A percentile compares a stretch with the other conserved stretches of the same genome.
These are phyloP conservation scores for Metroxylon sagu DNA, from an alignment of 176 grass and related monocot genomes.

Conservation along the genomic window DNA sequence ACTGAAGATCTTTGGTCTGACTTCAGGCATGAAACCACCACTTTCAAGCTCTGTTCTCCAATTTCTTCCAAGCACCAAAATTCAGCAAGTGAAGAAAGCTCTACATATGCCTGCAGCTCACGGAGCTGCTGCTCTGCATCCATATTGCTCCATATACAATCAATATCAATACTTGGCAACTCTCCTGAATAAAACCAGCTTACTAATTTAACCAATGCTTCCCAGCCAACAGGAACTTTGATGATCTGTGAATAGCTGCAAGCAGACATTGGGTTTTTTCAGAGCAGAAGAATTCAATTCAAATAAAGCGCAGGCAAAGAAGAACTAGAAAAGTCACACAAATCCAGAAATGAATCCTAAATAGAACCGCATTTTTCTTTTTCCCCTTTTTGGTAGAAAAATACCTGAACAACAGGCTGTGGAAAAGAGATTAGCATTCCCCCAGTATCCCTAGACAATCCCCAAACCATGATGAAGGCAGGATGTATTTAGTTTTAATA, in stretches of 20 bases:
- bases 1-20: slow-evolving; percentile 25
- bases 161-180: slow-evolving; percentile 12
- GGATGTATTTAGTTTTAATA: too few relatives aligned
- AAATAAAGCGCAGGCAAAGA: neutral
- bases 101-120: slow-evolving; percentile 39
- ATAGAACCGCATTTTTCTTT: too few relatives aligned
- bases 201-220: slow-evolving; percentile 50
- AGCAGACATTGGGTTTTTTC: neutral
- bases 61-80: slow-evolving; percentile 73
- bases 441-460: too few relatives aligned
- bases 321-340: too few relatives aligned
- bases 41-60: slow-evolving; percentile 39
- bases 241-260: slow-evolving; percentile 59
- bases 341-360: too few relatives aligned
- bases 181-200: slow-evolving; percentile 57
- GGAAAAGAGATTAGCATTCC: too few relatives aligned
- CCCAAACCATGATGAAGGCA: too few relatives aligned
- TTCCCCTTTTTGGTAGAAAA: too few relatives aligned
- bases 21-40: slow-evolving; percentile 26
- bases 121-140: slow-evolving; percentile 22
- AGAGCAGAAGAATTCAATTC: neutral
- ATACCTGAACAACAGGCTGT: too few relatives aligned
- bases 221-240: slow-evolving; percentile 42
- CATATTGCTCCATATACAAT: slow-evolving; percentile 56
- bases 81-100: slow-evolving; percentile 61